Evolutionary conservation across 2,329 filamentous ascomycete species (phyloP).

Genomic region (Teratosphaeria nubilosa): DNA sequence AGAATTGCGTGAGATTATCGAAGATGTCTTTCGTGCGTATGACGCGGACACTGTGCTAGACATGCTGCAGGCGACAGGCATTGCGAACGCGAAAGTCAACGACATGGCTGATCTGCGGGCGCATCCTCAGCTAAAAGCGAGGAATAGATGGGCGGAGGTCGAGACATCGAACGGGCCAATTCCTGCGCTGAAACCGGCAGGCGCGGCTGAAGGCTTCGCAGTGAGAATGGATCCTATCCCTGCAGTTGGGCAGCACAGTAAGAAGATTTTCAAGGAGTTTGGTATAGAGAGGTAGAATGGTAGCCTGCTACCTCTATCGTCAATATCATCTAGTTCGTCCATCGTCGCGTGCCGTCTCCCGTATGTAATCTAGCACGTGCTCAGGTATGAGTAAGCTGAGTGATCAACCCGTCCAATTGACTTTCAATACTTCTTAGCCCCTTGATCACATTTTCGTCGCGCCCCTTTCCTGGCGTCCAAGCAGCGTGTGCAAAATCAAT

Average conservation of each 20-base stretch:
- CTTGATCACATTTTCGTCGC: conserved; percentile 81
- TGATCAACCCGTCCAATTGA: conserved; percentile 23
- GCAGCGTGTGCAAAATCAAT: conserved; percentile 95
- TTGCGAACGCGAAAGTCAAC: conserved; percentile 48
- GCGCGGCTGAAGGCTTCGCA: conserved; percentile 25
- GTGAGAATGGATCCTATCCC: conserved; percentile 39
- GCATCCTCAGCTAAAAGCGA: conserved; percentile 42
- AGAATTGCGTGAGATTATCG: conserved; percentile 38
- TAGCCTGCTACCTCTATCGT: not conserved
- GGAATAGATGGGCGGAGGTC: conserved; percentile 43
- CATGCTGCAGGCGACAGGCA: conserved; percentile 38
- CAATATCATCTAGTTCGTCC: not conserved
- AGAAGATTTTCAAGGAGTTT: conserved; percentile 36
- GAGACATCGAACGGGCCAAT: conserved; percentile 38
- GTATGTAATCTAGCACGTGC: not conserved
- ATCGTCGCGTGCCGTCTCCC: not conserved
- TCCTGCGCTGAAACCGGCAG: conserved; percentile 42
- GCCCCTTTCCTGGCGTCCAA: conserved; percentile 71
- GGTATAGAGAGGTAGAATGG: conserved; percentile 19
- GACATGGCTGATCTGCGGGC: conserved; percentile 46
- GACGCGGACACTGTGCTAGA: conserved; percentile 33
- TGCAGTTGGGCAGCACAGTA: conserved; percentile 41
- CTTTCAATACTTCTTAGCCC: conserved; percentile 40
- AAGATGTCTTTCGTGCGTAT: conserved; percentile 30
- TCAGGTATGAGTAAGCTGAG: not conserved